phyloP scores from a whole-genome alignment of 2,329 filamentous ascomycete genomes.

The Ascochyta rabiei region DNA sequence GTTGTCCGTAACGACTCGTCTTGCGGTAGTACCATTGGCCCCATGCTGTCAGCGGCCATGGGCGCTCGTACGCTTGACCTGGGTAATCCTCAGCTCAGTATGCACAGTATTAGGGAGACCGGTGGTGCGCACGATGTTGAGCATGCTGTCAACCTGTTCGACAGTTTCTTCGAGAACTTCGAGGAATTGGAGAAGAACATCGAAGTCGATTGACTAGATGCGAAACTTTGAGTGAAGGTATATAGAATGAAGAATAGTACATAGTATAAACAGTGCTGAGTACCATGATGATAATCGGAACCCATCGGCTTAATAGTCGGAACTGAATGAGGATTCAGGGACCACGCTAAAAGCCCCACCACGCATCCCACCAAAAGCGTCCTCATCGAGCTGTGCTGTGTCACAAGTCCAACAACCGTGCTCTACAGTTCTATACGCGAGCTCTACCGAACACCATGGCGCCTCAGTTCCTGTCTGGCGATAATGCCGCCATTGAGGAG shows the following conservation, averaged over 20 bases:
- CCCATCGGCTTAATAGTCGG: conserved; percentile 8
- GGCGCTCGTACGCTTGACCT: conserved; percentile 89
- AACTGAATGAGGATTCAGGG: conserved; percentile 15
- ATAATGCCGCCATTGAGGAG: conserved; percentile 74
- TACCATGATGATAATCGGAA: conserved; percentile 13
- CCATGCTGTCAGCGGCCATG: conserved; percentile 88
- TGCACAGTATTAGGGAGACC: conserved; percentile 97
- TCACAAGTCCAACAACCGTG: neutral
- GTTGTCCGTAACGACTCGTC: conserved; percentile 94
- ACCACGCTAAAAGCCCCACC: conserved; percentile 40
- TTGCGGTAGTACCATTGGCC: conserved; percentile 95
- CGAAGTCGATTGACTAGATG: conserved; percentile 70
- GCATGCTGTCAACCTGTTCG: conserved; percentile 83
- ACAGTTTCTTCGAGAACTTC: conserved; percentile 84
- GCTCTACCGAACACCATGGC: conserved; percentile 28
- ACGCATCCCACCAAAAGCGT: conserved; percentile 21
- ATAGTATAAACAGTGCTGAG: conserved; percentile 4
- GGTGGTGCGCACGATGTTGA: conserved; percentile 87
- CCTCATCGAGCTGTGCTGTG: neutral
- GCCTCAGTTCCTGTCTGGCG: conserved; percentile 74
- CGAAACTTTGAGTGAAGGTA: conserved; percentile 30
- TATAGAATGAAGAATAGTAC: conserved; percentile 13
- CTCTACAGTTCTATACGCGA: neutral
- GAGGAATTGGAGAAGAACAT: conserved; percentile 83
- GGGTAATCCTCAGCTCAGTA: conserved; percentile 91